phyloP scores from a whole-genome alignment of 2,329 filamentous ascomycete genomes.

The Fusarium nodosum region DNA sequence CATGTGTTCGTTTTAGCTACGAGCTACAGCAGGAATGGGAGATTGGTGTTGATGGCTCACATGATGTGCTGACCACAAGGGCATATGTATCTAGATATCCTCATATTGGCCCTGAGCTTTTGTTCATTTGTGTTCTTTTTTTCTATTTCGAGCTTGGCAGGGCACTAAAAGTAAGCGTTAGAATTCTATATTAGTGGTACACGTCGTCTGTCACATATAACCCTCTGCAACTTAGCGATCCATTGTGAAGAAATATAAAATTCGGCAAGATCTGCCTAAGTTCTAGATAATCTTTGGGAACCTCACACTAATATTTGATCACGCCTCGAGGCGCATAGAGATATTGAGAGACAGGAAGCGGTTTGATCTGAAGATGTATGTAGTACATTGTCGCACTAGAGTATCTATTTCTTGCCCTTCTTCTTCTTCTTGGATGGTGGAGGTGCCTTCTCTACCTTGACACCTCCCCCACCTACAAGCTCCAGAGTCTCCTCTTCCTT shows the following conservation, averaged over 20 bases:
- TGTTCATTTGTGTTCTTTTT: slow-evolving; percentile 38
- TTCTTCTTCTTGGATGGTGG: slow-evolving; percentile 64
- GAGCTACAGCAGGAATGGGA: slow-evolving; percentile 10
- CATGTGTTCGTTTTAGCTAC: slow-evolving; percentile 29
- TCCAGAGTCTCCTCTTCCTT: slow-evolving; percentile 78
- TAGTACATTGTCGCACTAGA: slow-evolving; percentile 3
- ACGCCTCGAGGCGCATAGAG: background rate
- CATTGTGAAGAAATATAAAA: background rate
- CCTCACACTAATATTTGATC: background rate
- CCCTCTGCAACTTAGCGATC: background rate
- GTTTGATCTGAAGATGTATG: slow-evolving; percentile 10
- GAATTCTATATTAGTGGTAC: slow-evolving; percentile 38
- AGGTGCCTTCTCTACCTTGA: slow-evolving; percentile 73
- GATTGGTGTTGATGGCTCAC: slow-evolving; percentile 19
- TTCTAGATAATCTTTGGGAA: background rate
- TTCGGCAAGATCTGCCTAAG: background rate
- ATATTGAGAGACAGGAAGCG: background rate
- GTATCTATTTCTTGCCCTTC: slow-evolving; percentile 66
- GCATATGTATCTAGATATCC: slow-evolving; percentile 48
- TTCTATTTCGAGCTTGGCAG: slow-evolving; percentile 27
- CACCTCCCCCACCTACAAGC: slow-evolving; percentile 73
- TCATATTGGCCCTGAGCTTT: slow-evolving; percentile 34
- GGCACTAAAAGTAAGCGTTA: slow-evolving; percentile 47
- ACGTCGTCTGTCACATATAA: background rate
- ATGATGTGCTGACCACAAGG: slow-evolving; percentile 30